Evolutionary conservation across 2,329 filamentous ascomycete genomes (phyloP), one percentile per base, ranked within the genome.

Genomic region (Xylariaceae sp.): DNA sequence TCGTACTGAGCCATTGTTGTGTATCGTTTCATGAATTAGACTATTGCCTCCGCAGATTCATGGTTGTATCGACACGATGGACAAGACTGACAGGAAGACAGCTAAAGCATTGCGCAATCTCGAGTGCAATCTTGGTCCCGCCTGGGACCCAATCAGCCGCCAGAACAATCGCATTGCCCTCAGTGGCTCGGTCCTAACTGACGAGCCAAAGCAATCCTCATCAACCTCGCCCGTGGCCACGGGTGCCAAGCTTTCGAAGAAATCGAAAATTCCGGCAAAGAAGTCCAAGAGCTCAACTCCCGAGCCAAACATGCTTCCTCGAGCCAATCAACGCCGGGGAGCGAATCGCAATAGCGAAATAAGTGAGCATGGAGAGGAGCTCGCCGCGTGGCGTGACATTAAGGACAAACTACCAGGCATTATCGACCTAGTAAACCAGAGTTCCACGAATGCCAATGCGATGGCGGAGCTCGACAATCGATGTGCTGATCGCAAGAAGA

Each of bases 361-460:
- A 6, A 62, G 72, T 45, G 72, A 71, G 59, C 74, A 76, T 59
- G 76, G 76, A 45, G 77, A 79, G 60, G 77, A 79, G 58, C 68
- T 76, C 6, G 66, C 69, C 48, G 65, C 77, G 9, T 79, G 77
- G 77, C 71, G 74, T 54, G 72, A 71, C 35, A 66, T 73, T 62
- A 74, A 76, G 61, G 74, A 75, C 3, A 73, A 76, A 55, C 59
- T 77, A 13, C 69, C 69, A 11, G 61, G 57, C 37, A 66, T 75
- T 34, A 58, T 76, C 5, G 72, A 75, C 0, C 64, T 68, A 11
- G 68, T 77, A 57, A 79, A 79, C 58, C 71, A 69, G 35, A 76
- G 75, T 62, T 78, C 73, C 60, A 69, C 73, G 57, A 73, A 73
- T 52, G 64, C 74, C n/a, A 66, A 69, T 44, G 70, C 68, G 37